A percentile compares a stretch with the other conserved stretches of the same genome.
phyloP scores from a whole-genome alignment of 208 protist genomes.

The Blastocrithidia nonstop region DNA sequence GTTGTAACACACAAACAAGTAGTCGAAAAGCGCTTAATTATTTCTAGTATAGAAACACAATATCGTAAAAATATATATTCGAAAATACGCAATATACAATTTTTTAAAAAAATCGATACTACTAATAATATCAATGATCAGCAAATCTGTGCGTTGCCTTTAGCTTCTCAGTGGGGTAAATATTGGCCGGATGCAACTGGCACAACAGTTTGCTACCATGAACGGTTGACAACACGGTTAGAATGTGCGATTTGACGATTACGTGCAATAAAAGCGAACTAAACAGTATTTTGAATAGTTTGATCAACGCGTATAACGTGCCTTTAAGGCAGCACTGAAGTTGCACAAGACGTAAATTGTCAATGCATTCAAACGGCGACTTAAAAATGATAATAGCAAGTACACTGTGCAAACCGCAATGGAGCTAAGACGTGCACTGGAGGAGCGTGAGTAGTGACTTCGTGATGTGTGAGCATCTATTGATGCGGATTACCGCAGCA shows the following conservation, averaged over 20 bases:
- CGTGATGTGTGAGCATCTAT: conserved; percentile 80
- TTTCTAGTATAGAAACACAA: no score
- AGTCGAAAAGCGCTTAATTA: no score
- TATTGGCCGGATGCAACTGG: conserved; percentile 36
- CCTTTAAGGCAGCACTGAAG: conserved; percentile 33
- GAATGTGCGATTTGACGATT: conserved; percentile 53
- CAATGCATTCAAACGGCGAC: conserved; percentile 66
- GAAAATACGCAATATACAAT: no score
- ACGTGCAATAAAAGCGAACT: conserved; percentile 42
- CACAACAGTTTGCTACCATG: conserved; percentile 70
- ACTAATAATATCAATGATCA: no score
- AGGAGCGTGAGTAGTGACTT: conserved; percentile 59
- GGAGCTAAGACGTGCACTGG: conserved; percentile 40
- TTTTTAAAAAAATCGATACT: no score
- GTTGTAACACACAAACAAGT: no score
- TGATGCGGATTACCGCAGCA: conserved; percentile 76
- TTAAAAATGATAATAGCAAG: conserved; percentile 30
- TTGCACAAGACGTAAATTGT: conserved; percentile 59
- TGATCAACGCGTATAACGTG: conserved; percentile 77
- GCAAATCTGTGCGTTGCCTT: no score
- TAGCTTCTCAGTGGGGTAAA: conserved; percentile 63
- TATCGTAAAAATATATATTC: no score
- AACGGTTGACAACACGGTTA: conserved; percentile 55
- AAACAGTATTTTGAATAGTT: conserved; percentile 63
- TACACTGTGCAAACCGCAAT: conserved; percentile 44